A percentile compares a stretch with the other conserved stretches of the same genome.
phyloP scores from a whole-genome alignment of 352 stramenopile genomes.

The Globisporangium sylvaticum region DNA sequence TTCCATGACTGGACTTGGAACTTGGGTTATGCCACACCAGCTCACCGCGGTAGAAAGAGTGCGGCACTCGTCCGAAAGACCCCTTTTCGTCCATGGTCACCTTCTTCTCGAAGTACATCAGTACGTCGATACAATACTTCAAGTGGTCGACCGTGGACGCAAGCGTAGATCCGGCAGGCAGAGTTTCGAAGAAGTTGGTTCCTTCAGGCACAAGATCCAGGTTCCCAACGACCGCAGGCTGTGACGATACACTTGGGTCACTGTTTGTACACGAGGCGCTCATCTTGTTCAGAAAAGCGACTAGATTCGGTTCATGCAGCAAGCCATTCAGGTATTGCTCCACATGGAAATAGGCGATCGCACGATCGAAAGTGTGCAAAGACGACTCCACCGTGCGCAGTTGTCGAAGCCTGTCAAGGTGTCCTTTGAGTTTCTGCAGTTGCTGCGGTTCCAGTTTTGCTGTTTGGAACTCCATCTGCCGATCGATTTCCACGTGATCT shows the following conservation, averaged over 20 bases:
- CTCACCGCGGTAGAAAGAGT: constrained; percentile 77
- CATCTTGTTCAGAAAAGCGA: constrained; percentile 75
- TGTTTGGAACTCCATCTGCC: constrained; percentile 60
- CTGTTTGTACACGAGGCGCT: constrained; percentile 35
- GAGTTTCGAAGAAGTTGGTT: constrained; percentile 69
- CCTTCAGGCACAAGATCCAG: constrained; percentile 58
- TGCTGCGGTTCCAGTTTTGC: constrained; percentile 66
- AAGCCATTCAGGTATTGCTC: constrained; percentile 82
- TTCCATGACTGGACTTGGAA: constrained; percentile 9
- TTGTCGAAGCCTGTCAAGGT: constrained; percentile 71
- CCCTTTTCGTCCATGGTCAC: constrained; percentile 65
- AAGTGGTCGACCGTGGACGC: constrained; percentile 65
- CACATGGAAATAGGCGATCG: constrained; percentile 76
- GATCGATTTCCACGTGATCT: constrained; percentile 54
- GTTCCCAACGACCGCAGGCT: constrained; percentile 21
- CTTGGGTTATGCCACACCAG: constrained; percentile 54
- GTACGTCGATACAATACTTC: constrained; percentile 80
- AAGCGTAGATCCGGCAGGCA: constrained; percentile 44
- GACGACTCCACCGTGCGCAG: constrained; percentile 73
- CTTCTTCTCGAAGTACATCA: constrained; percentile 87
- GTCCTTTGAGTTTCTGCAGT: constrained; percentile 56
- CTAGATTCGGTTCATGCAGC: constrained; percentile 59
- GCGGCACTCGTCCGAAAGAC: constrained; percentile 63
- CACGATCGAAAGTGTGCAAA: constrained; percentile 76
- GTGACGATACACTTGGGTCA: constrained; percentile 13